Base-by-base conservation (phyloP, 148 eudicot species). In the Arctostaphylos glauca region DNA sequence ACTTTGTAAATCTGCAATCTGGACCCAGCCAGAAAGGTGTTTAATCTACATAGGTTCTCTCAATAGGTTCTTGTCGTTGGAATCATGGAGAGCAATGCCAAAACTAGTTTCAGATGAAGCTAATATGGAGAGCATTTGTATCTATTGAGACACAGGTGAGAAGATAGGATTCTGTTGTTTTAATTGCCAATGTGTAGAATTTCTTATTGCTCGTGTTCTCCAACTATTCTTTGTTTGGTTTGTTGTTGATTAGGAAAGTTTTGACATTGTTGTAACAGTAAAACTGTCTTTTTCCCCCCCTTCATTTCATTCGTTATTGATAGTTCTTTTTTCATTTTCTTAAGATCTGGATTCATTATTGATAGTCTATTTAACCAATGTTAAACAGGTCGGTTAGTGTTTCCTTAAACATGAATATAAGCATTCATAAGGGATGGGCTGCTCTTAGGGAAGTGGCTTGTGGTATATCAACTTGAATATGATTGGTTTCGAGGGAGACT, bases 101-200 rank as follows among this genome's bases (percentile, higher is more conserved):
- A 78, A 59, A n/a, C 38, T 23, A 43, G 21, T 15, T 59, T 58
- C 49, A 55, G 66, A 7, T 43, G 50, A 72, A 72, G 38, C 38
- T 31, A 72, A 72, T n/a, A 46, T 76, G 44, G 52, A 10, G 9
- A 19, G 59, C 48, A 58, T 72, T 74, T 21, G 43, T 47, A 41
- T 62, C 18, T 72, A n/a, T 14, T 76, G 72, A 76, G 71, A 19
- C 49, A 77, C 80, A 73, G 84, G 71, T 4, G 56, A 80, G 76
- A 9, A 8, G 23, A 70, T 44, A 50, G 10, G 31, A 23, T 13
- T 13, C 19, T 78, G 71, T 79, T 19, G 72, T 46, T 21, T 62
- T 79, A 19, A 15, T 60, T 59, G 81, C 71, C 47, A 6, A 66
- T 80, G 13, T 54, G 80, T 54, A 54, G 66, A 46, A 77, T 77